Conservation (phyloP, 345 rosid genomes). For the Cochlearia excelsa region DNA sequence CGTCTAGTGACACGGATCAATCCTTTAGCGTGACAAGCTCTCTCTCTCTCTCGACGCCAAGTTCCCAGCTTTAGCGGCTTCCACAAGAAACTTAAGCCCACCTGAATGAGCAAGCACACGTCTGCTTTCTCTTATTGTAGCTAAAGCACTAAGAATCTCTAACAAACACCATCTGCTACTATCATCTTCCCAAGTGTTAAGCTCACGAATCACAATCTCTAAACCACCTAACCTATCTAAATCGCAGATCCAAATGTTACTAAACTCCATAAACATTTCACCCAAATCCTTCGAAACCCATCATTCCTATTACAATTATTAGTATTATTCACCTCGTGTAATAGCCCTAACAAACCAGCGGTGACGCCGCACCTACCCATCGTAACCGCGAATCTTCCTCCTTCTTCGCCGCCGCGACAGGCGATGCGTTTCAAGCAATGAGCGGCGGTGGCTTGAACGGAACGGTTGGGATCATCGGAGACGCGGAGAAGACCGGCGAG, state of each 20-base stretch:
- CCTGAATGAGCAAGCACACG: constrained; percentile 40
- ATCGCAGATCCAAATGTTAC: constrained; percentile 45
- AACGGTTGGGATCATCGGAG: constrained; percentile 26
- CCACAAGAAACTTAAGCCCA: constrained; percentile 52
- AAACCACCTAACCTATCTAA: constrained; percentile 49
- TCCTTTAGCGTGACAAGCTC: constrained; percentile 70
- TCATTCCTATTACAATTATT: neutral
- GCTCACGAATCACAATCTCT: constrained; percentile 43
- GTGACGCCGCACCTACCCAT: constrained; percentile 49
- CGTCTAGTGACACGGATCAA: constrained; percentile 42
- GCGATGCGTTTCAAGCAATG: constrained; percentile 50
- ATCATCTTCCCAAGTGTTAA: constrained; percentile 36
- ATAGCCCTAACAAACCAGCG: constrained; percentile 39
- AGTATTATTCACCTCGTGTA: constrained; percentile 28
- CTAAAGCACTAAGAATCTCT: constrained; percentile 58
- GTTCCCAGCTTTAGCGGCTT: constrained; percentile 48
- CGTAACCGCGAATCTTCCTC: constrained; percentile 34
- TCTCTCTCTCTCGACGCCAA: constrained; percentile 61
- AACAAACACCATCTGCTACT: constrained; percentile 43
- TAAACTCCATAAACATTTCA: constrained; percentile 47
- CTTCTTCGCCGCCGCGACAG: constrained; percentile 33
- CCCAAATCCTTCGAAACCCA: constrained; percentile 29
- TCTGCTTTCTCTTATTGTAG: constrained; percentile 50
- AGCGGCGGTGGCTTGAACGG: constrained; percentile 40
- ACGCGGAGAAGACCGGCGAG: constrained; percentile 38